A percentile compares a stretch with the other conserved stretches of the same genome.
Evolutionary conservation across 2,329 filamentous ascomycete genomes (phyloP).

Genomic region (Neonectria ditissima): DNA sequence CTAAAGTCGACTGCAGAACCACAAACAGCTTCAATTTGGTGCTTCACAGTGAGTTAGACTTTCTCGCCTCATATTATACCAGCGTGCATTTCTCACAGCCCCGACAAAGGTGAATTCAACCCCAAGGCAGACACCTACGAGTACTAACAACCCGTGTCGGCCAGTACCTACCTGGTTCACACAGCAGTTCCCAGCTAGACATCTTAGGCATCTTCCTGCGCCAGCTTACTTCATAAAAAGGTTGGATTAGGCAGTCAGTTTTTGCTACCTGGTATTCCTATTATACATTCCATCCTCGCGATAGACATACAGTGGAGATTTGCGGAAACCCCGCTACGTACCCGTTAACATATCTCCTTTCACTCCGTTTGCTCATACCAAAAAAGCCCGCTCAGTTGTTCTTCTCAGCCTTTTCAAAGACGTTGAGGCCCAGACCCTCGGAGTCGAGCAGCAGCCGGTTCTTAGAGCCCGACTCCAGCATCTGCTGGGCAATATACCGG

Average conservation of each 20-base stretch:
- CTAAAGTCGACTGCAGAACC: neutral
- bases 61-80: neutral
- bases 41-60: neutral
- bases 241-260: conserved; percentile 42
- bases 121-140: neutral
- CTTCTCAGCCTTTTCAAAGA: conserved; percentile 69
- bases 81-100: neutral
- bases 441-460: conserved; percentile 96
- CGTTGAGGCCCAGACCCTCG: conserved; percentile 91
- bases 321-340: conserved; percentile 35
- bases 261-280: conserved; percentile 44
- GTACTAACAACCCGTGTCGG: neutral
- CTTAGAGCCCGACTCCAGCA: conserved; percentile 86
- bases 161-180: neutral
- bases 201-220: conserved; percentile 1
- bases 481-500: conserved; percentile 83
- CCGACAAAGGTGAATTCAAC: neutral
- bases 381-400: conserved; percentile 49
- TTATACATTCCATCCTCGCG: conserved; percentile 45
- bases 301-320: conserved; percentile 63
- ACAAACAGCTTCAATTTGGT: neutral
- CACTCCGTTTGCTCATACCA: neutral
- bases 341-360: conserved; percentile 18
- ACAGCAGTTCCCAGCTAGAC: neutral
- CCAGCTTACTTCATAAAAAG: conserved; percentile 9